phyloP scores from a whole-genome alignment of 2,329 filamentous ascomycete species.

The Phaeosphaeriaceae sp. region DNA sequence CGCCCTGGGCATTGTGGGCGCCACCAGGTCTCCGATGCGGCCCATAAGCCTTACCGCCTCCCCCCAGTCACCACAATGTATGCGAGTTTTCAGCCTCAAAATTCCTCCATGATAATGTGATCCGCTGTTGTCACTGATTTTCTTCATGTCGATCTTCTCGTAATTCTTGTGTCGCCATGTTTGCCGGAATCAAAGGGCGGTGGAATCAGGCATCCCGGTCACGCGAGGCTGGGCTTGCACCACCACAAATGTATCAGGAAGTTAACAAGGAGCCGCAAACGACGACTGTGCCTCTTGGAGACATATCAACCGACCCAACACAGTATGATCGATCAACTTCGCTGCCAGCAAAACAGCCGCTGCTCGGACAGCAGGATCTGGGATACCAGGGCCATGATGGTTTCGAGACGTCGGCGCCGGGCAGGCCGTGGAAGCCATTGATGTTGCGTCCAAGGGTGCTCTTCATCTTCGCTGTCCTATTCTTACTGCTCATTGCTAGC shows the following conservation, averaged over 20 bases:
- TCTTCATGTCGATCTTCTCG: neutral
- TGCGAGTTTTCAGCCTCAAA: neutral
- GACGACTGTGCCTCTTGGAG: neutral
- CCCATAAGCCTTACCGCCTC: neutral
- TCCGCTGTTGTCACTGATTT: neutral
- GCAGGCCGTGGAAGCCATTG: slow-evolving; percentile 6
- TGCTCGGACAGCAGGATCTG: neutral
- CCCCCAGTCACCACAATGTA: neutral
- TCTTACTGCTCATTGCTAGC: slow-evolving; percentile 4
- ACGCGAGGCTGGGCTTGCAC: neutral
- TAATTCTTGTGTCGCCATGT: neutral
- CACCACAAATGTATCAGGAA: neutral
- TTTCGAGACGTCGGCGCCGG: neutral
- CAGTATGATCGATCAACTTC: neutral
- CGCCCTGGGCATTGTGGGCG: neutral
- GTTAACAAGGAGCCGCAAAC: neutral
- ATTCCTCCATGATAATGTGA: neutral
- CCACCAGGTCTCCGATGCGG: neutral
- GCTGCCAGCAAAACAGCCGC: neutral
- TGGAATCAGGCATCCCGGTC: neutral
- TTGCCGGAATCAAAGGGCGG: neutral
- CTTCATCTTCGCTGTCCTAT: neutral
- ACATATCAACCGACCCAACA: neutral
- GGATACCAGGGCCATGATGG: slow-evolving; percentile 1
- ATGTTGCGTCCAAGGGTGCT: slow-evolving; percentile 11